Base-by-base conservation (phyloP, 73 alveolate species). In the Blepharisma stoltei region DNA sequence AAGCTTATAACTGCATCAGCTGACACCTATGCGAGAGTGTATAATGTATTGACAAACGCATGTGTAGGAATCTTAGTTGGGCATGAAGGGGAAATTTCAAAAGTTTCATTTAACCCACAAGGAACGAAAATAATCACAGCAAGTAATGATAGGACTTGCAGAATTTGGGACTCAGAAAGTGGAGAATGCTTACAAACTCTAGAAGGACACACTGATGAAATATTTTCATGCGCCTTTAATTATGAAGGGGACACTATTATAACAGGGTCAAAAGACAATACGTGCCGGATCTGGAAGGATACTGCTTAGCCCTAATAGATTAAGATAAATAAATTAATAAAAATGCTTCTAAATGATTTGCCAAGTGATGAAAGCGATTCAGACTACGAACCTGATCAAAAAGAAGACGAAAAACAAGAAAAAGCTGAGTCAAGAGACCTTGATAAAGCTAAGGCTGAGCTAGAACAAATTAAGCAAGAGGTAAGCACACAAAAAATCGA, bases 131-230 rank as follows among this genome's bases (percentile, higher is more conserved):
- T 97, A 67, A 84, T 97, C 6, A 96, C 99, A 7, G 99, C 99
- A 0, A 81, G 97, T 54, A 85, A 95, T 48, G 99, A 96, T 82
- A 86, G 89, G 70, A 96, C 99, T 55, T 91, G 99, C 71, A 82
- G 97, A 55, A 78, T 95, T 43, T 96, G 98, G 99, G 91, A 95
- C 54, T 94, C 95, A 41, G 98, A 94, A 41, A 95, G 96, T 21
- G 99, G 99, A 44, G 95, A 89, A 76, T 89, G 93, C 78, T 70
- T 91, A 53, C 89, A 95, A 82, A 91, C 88, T 20, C 79, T 97
- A 38, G 99, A 95, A 87, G 99, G 99, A 25, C 99, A 97, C 82
- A 96, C 94, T 68, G 99, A 96, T 89, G 99, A 97, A 86, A 95
- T 97, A 65, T 96, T 96, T 90, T 90, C 98, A 54, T 95, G 99